These are phyloP conservation scores for Fusarium albidum DNA, from an alignment of 2,329 filamentous ascomycete genomes.

Conservation along the genomic window DNA sequence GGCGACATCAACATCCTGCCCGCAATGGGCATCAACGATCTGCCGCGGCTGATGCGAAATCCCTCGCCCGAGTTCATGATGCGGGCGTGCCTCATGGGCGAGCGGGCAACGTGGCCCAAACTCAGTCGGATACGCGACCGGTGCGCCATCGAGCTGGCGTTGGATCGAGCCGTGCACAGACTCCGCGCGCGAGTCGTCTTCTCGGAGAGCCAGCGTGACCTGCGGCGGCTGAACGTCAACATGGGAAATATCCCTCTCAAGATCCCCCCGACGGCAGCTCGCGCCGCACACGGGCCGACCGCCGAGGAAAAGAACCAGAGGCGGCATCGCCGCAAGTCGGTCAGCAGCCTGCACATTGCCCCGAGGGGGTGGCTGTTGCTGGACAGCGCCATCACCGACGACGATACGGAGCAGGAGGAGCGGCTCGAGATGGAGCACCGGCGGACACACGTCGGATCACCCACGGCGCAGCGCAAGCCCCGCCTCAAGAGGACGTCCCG, in stretches of 20 bases:
- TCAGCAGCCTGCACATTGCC: conserved; percentile 55
- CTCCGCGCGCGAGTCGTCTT: conserved; percentile 75
- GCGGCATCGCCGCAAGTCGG: conserved; percentile 58
- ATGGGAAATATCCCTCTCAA: conserved; percentile 41
- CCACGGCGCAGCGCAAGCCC: conserved; percentile 47
- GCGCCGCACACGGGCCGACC: conserved; percentile 25
- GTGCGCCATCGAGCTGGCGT: conserved; percentile 85
- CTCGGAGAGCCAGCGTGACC: conserved; percentile 68
- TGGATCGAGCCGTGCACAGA: conserved; percentile 77
- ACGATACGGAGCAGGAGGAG: conserved; percentile 55
- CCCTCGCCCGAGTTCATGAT: conserved; percentile 89
- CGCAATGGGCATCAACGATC: conserved; percentile 75
- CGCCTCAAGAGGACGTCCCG: conserved; percentile 53
- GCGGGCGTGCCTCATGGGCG: conserved; percentile 77
- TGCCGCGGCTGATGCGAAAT: conserved; percentile 82
- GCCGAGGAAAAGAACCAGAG: conserved; percentile 43
- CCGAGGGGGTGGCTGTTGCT: conserved; percentile 47
- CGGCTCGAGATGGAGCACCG: conserved; percentile 51
- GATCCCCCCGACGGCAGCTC: conserved; percentile 27
- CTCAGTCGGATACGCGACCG: conserved; percentile 85
- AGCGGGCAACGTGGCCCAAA: conserved; percentile 92
- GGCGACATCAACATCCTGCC: conserved; percentile 96
- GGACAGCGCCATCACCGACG: conserved; percentile 52
- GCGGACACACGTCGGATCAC: conserved; percentile 37
- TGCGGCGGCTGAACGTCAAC: conserved; percentile 55